Evolutionary conservation across 106 monocot species (phyloP), one percentile per base, ranked within the genome.

Genomic region (Dendrobium chrysotoxum): DNA sequence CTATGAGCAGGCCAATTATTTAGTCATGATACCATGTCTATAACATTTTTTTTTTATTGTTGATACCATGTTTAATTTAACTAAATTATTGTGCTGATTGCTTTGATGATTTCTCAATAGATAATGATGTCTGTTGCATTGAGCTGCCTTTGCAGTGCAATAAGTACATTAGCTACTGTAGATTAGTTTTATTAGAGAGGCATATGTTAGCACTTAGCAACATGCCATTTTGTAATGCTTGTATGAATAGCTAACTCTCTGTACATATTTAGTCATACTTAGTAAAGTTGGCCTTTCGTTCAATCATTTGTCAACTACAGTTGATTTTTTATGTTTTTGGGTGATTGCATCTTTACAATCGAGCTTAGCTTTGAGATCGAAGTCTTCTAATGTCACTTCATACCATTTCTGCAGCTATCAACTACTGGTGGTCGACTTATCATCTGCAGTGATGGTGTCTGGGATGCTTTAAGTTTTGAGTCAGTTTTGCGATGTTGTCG

Each of bases 361-460:
- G 4, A n/a, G 35, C 35, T 7, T 64, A 26, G 64, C 3, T 5
- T 64, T 64, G 64, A n/a, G n/a, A 64, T 64, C 7, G 23, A 64
- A 28, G 28, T 28, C 11, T 21, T 68, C 10, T 68, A 2, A 57
- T 57, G 21, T 18, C 57, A 57, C 57, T 73, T 38, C 40, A 40
- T 40, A 40, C 26, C 73, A 31, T 74, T 40, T 76, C n/a, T 85
- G 64, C 85, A 93, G 93, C 47, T 93, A 23, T 86, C 93, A 10
- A 88, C 81, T 88, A 86, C 86, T 81, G 93, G 93, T 75, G 93
- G 93, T 35, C 84, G 93, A 18, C 77, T 93, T 67, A 88, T 93
- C 64, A 90, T 93, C 41, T 89, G 88, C 18, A 93, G 93, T 78
- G 93, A 93, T 78, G 93, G 93, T 79, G 90, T 93, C 9, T 93